phyloP scores from a whole-genome alignment of 148 eudicot species.

The Vaccinium darrowii region DNA sequence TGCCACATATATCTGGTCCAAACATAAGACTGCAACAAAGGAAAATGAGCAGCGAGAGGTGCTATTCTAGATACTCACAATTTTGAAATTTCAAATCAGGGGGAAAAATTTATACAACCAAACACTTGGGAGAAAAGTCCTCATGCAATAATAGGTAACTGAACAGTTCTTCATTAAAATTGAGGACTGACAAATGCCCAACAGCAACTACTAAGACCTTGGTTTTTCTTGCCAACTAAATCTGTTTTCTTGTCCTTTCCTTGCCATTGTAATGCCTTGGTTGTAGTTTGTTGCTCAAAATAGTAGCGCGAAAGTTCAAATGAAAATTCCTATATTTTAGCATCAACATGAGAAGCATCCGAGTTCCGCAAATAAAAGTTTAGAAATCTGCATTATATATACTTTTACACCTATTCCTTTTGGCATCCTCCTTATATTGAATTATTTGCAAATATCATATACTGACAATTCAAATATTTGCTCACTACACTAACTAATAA shows the following conservation, averaged over 20 bases:
- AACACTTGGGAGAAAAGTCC: background rate
- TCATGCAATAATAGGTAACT: background rate
- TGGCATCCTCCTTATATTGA: background rate
- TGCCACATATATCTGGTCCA: slow-evolving; percentile 96
- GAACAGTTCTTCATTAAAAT: background rate
- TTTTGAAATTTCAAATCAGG: background rate
- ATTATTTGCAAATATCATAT: background rate
- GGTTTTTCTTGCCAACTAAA: background rate
- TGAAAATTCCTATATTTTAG: background rate
- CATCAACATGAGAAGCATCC: background rate
- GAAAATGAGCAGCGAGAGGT: background rate
- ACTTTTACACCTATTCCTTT: background rate
- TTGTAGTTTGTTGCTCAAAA: background rate
- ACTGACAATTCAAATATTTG: background rate
- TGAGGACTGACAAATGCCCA: background rate
- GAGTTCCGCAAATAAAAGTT: background rate
- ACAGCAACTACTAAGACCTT: background rate
- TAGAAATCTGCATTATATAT: background rate
- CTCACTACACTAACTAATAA: background rate
- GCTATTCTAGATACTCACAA: background rate
- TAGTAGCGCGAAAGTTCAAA: background rate
- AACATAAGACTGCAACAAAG: slow-evolving; percentile 74
- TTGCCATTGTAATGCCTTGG: background rate
- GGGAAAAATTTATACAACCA: background rate
- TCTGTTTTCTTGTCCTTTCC: background rate